phyloP scores from a whole-genome alignment of 495 filamentous ascomycete genomes.

The Glutinoglossum americanum region DNA sequence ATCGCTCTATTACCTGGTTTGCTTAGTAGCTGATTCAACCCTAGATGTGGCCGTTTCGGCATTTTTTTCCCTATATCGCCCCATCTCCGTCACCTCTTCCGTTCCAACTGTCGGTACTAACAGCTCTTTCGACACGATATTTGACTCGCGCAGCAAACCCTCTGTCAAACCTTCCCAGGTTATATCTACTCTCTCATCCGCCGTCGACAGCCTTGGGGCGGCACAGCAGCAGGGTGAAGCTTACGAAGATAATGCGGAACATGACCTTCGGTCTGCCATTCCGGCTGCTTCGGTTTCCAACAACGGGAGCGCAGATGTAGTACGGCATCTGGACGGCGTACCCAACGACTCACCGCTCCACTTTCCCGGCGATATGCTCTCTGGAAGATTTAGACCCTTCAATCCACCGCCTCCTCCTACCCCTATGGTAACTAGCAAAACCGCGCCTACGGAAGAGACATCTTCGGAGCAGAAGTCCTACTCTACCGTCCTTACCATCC shows the following conservation, averaged over 20 bases:
- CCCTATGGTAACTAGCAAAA: constrained; percentile 21
- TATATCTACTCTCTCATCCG: constrained; percentile 53
- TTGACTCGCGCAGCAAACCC: constrained; percentile 33
- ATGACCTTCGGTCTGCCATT: constrained; percentile 26
- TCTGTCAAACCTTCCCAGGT: constrained; percentile 36
- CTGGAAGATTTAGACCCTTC: constrained; percentile 50
- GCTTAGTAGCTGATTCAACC: not conserved
- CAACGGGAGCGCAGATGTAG: not conserved
- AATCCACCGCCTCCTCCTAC: constrained; percentile 52
- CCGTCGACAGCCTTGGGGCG: constrained; percentile 45
- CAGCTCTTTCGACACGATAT: constrained; percentile 62
- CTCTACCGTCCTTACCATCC: constrained; percentile 62
- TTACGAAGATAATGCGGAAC: constrained; percentile 3
- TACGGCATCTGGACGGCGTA: constrained; percentile 17
- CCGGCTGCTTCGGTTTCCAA: constrained; percentile 24
- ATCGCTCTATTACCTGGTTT: constrained; percentile 2
- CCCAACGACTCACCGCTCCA: constrained; percentile 9
- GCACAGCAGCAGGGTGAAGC: constrained; percentile 16
- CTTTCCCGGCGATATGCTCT: constrained; percentile 18
- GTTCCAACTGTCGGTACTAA: constrained; percentile 50
- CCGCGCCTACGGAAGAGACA: constrained; percentile 15
- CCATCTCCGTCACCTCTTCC: constrained; percentile 66
- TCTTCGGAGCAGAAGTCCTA: constrained; percentile 30
- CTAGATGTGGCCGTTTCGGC: constrained; percentile 68
- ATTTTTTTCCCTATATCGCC: constrained; percentile 91